Conservation (phyloP, 805 yeast genomes). For the Saturnispora quitensis region DNA sequence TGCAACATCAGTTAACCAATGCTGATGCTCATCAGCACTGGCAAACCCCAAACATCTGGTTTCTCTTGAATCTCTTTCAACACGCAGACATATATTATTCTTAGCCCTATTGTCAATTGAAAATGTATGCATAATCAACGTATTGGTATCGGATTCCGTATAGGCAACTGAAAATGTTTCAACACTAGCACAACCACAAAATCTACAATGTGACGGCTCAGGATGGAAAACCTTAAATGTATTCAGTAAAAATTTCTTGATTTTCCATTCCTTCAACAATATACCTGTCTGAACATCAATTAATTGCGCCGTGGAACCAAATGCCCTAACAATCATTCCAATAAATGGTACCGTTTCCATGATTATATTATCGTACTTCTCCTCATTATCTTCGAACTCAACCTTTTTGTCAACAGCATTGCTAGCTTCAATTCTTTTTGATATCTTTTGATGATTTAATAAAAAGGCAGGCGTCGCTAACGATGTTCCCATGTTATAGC, state of each 20-base stretch:
- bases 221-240: constrained; percentile 66
- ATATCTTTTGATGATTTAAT: constrained; percentile 14
- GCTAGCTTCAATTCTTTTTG: constrained; percentile 7
- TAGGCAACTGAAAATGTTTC: constrained; percentile 65
- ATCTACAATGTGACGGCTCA: constrained; percentile 80
- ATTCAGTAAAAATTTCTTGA: constrained; percentile 54
- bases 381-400: constrained; percentile 11
- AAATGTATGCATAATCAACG: constrained; percentile 64
- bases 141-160: constrained; percentile 46
- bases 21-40: constrained; percentile 59
- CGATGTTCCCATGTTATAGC: constrained; percentile 35
- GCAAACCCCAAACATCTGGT: constrained; percentile 83
- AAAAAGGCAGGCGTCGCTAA: constrained; percentile 32
- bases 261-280: constrained; percentile 47
- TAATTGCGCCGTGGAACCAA: constrained; percentile 48
- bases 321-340: constrained; percentile 62
- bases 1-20: constrained; percentile 58
- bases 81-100: constrained; percentile 73
- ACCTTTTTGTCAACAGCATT: background rate
- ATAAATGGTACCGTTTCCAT: constrained; percentile 57
- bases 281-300: constrained; percentile 76
- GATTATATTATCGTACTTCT: constrained; percentile 16
- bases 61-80: constrained; percentile 88
- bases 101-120: constrained; percentile 67
- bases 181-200: constrained; percentile 84